phyloP scores from a whole-genome alignment of 148 eudicot species.

The Nepenthes gracilis region DNA sequence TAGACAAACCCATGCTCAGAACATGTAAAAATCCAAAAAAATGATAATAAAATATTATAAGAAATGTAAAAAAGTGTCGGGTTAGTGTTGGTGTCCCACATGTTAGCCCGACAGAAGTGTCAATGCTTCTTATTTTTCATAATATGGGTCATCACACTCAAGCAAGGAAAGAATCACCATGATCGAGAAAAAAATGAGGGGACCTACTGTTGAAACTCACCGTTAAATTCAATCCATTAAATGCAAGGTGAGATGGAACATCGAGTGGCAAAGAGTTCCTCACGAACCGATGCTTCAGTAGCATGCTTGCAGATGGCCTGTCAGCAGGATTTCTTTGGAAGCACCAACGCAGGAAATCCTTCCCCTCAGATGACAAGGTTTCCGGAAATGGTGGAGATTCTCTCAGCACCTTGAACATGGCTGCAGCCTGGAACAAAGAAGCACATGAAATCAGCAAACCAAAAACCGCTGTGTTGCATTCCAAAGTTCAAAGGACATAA shows the following conservation, averaged over 20 bases:
- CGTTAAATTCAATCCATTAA: slow-evolving; percentile 10
- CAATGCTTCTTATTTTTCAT: background rate
- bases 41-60: background rate
- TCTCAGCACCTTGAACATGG: slow-evolving; percentile 82
- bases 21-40: too few relatives aligned
- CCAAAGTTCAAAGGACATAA: too few relatives aligned
- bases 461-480: background rate
- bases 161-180: slow-evolving; percentile 2
- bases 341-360: slow-evolving; percentile 75
- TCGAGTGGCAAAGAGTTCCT: slow-evolving; percentile 42
- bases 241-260: slow-evolving; percentile 16
- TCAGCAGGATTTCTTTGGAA: slow-evolving; percentile 81
- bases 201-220: slow-evolving; percentile 12
- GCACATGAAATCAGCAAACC: slow-evolving; percentile 1
- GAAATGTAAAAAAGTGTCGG: background rate
- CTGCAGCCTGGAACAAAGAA: slow-evolving; percentile 62
- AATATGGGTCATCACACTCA: background rate
- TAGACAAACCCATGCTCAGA: too few relatives aligned
- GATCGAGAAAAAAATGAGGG: slow-evolving; percentile 2
- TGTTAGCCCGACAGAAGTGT: too few relatives aligned
- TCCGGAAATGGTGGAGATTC: slow-evolving; percentile 87
- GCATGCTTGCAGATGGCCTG: slow-evolving; percentile 66
- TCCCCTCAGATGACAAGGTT: slow-evolving; percentile 69
- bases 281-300: slow-evolving; percentile 71
- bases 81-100: too few relatives aligned